Conservation (phyloP, 164 flowering plant species). For the Hamamelis virginiana region DNA sequence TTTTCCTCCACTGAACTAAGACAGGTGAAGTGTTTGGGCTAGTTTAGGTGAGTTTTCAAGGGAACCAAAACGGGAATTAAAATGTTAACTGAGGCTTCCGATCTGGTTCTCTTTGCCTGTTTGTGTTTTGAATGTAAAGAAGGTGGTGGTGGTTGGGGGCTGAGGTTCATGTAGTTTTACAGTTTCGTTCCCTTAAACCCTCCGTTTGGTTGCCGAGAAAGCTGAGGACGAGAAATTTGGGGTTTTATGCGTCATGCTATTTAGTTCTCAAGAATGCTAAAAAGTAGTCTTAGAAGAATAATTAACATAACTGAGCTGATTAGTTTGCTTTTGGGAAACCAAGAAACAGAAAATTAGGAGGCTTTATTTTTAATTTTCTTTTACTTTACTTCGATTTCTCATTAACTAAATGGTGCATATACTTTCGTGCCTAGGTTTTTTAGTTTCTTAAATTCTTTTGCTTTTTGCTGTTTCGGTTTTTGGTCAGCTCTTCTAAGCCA, state of each 20-base stretch:
- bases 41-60: conserved; percentile 4
- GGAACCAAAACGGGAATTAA: neutral
- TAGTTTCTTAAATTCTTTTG: too few species aligned
- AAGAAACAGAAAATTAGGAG: too few species aligned
- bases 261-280: neutral
- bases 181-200: neutral
- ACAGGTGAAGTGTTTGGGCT: neutral
- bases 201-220: neutral
- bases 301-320: neutral
- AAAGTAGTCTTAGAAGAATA: neutral
- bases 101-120: neutral
- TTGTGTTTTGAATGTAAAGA: too few species aligned
- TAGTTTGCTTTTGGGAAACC: neutral
- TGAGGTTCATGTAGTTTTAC: neutral
- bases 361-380: too few species aligned
- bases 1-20: too few species aligned
- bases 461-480: too few species aligned
- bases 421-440: too few species aligned
- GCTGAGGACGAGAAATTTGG: neutral
- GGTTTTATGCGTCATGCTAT: neutral
- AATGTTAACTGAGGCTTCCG: conserved; percentile 1
- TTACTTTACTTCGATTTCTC: too few species aligned
- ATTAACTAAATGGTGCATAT: too few species aligned
- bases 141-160: too few species aligned
- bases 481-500: too few species aligned